Evolutionary conservation across 768 basidiomycete species (phyloP).

Genomic region (Phylloporus sp.): DNA sequence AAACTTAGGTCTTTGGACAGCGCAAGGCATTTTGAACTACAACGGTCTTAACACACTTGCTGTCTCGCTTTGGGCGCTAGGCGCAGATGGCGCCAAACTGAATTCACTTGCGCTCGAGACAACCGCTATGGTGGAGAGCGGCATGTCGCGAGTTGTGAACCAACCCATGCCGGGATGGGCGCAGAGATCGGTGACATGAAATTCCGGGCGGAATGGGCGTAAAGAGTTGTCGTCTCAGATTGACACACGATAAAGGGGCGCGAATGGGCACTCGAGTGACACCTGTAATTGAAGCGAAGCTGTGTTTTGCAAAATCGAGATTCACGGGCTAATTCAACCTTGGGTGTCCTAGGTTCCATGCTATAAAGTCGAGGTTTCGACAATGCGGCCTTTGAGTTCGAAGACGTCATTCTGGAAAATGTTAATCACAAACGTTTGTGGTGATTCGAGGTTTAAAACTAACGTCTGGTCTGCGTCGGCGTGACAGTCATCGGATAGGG

Average conservation of each 20-base stretch:
- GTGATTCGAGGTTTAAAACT: no score
- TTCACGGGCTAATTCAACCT: not conserved
- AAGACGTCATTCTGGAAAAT: no score
- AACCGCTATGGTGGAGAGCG: slow-evolving; percentile 29
- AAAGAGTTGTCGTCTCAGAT: not conserved
- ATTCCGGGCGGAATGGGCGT: not conserved
- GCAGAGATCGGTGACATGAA: slow-evolving; percentile 14
- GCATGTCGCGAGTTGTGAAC: slow-evolving; percentile 22
- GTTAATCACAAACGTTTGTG: no score
- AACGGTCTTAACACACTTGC: slow-evolving; percentile 45
- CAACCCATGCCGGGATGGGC: slow-evolving; percentile 28
- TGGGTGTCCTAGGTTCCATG: not conserved
- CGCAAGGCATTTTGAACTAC: slow-evolving; percentile 50
- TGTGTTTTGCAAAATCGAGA: no score
- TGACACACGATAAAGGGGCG: no score
- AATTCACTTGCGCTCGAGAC: slow-evolving; percentile 36
- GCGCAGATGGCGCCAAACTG: slow-evolving; percentile 39
- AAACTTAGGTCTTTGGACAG: slow-evolving; percentile 23
- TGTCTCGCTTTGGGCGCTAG: slow-evolving; percentile 46
- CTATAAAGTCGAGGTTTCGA: not conserved
- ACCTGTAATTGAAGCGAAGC: no score
- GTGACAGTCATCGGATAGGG: not conserved
- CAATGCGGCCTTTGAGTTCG: no score
- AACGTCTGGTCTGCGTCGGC: not conserved
- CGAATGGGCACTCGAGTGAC: no score